These are phyloP conservation scores for Lasiodiplodia sp. DNA, from an alignment of 2,329 filamentous ascomycete genomes.

Conservation along the genomic window DNA sequence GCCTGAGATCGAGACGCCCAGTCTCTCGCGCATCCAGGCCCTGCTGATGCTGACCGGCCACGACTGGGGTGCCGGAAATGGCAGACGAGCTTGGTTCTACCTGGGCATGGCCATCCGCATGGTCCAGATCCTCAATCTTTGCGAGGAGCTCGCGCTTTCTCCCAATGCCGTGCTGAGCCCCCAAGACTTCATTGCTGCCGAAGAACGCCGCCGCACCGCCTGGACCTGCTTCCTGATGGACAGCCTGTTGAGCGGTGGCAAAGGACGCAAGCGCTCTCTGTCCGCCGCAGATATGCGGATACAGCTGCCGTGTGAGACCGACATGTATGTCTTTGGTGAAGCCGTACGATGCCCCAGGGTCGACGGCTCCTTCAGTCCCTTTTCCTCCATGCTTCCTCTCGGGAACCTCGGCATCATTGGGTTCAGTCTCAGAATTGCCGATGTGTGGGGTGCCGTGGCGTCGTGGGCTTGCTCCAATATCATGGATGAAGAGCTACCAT, in stretches of 20 bases:
- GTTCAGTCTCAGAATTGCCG: constrained; percentile 49
- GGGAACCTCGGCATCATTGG: constrained; percentile 49
- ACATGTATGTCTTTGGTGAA: constrained; percentile 50
- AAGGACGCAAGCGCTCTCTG: constrained; percentile 48
- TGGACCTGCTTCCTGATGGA: constrained; percentile 55
- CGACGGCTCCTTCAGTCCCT: constrained; percentile 42
- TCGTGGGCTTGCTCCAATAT: constrained; percentile 50
- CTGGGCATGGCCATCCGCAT: constrained; percentile 52
- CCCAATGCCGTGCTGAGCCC: constrained; percentile 43
- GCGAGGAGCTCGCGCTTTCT: constrained; percentile 44
- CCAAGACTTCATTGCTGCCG: constrained; percentile 51
- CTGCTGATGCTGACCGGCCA: constrained; percentile 55
- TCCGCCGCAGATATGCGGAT: constrained; percentile 46
- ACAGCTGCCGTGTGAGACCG: constrained; percentile 50
- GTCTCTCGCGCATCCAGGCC: constrained; percentile 49
- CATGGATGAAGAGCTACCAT: constrained; percentile 47
- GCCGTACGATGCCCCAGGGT: constrained; percentile 46
- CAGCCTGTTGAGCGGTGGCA: constrained; percentile 50
- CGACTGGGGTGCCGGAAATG: constrained; percentile 56
- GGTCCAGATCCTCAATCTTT: constrained; percentile 51
- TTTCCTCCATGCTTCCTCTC: constrained; percentile 38
- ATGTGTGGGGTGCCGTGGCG: constrained; percentile 52
- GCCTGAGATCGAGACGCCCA: constrained; percentile 49
- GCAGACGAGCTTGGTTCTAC: constrained; percentile 50
- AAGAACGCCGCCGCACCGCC: constrained; percentile 49